Base-by-base conservation (phyloP, 1,284 basidiomycete species). In the Ceratobasidium sp. region DNA sequence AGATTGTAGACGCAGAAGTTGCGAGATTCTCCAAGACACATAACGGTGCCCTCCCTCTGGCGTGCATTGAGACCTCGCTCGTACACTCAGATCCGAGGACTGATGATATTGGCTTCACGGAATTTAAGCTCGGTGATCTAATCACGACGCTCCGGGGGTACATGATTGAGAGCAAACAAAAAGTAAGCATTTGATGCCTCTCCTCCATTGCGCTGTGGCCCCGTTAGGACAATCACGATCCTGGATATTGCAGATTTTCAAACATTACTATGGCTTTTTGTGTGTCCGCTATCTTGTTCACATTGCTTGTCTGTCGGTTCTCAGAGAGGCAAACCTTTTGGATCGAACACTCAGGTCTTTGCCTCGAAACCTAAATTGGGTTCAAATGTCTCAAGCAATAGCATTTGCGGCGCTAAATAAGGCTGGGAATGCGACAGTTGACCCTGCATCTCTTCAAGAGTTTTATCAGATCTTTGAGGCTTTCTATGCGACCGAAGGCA, bases 251-350 rank as follows among this genome's bases (percentile, higher is more conserved):
- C 51, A 52, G 51, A n/a, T 52, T 61, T 61, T 61, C 19, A n/a
- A 37, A 37, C 34, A 34, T 15, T 40, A 34, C 8, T 61, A 61
- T n/a, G 57, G 57, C 13, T 61, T 61, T 40, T 15, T 61, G 34
- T 61, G 57, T 34, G n/a, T 40, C 34, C 57, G 57, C 19, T 40
- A 61, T n/a, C 34, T 61, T 40, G 15, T 61, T 40, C 57, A 61
- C 34, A 61, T 34, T n/a, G n/a, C 34, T 37, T 61, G 57, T 34
- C n/a, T 37, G 4, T 37, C 19, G 3, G n/a, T 37, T 19, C 57
- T 61, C 34, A 34, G 34, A 19, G 34, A 40, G 7, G 19, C 57
- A 32, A 37, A 37, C 11, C 15, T 32, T n/a, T 19, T 40, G 9
- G 32, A 61, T 34, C 4, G 17, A n/a, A 8, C 40, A 13, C 19